Percentiles rank a stretch among this genome's conserved stretches.
phyloP scores from a whole-genome alignment of 2,329 filamentous ascomycete species.

The Paraphaeosphaeria sporulosa region DNA sequence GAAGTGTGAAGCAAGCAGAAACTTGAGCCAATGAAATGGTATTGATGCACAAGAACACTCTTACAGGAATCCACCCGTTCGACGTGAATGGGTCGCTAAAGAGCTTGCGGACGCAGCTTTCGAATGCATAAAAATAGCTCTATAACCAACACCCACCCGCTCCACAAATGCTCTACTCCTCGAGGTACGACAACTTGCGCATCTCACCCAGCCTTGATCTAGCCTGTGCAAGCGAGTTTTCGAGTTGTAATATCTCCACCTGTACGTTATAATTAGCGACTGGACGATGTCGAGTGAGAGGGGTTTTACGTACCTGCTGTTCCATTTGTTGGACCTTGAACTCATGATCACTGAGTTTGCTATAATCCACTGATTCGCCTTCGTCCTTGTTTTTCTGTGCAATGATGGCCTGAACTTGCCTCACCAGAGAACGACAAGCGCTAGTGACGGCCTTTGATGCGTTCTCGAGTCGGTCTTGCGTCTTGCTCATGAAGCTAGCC shows the following conservation, averaged over 20 bases:
- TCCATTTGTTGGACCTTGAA: conserved; percentile 99
- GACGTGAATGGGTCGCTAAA: not conserved
- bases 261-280: conserved; percentile 49
- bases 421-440: conserved; percentile 85
- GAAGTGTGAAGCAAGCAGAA: not conserved
- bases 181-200: conserved; percentile 90
- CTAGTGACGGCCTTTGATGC: conserved; percentile 92
- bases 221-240: conserved; percentile 83
- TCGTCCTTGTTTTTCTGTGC: conserved; percentile 83
- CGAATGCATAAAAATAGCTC: not conserved
- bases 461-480: conserved; percentile 87
- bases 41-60: not conserved
- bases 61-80: not conserved
- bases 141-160: not conserved
- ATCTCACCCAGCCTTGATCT: conserved; percentile 90
- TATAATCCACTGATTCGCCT: conserved; percentile 82
- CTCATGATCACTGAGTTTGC: conserved; percentile 87
- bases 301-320: conserved; percentile 81
- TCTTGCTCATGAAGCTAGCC: conserved; percentile 97
- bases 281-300: not conserved
- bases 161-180: conserved; percentile 33
- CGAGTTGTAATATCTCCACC: conserved; percentile 96
- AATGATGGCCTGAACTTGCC: conserved; percentile 95
- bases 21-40: not conserved
- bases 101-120: not conserved